A percentile compares a stretch with the other conserved stretches of the same genome.
Conservation (phyloP, 169 alveolate species). For the Perkinsus olseni region DNA sequence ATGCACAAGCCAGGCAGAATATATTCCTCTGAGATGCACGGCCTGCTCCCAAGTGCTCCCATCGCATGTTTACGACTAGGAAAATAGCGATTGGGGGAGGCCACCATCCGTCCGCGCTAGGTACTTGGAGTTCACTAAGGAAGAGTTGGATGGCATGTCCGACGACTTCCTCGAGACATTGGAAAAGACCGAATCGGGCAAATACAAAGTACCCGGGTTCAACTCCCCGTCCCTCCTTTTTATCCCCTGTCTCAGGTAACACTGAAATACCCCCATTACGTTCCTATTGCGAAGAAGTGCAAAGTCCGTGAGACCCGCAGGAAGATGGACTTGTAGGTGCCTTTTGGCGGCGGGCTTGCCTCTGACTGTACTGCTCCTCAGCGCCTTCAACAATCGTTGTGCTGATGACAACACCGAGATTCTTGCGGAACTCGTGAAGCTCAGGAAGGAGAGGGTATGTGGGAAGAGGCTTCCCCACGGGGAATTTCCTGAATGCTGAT, state of each 20-base stretch:
- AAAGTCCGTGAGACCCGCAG: not conserved
- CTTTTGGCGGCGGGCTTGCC: not conserved
- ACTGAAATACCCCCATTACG: not conserved
- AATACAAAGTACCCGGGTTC: no score
- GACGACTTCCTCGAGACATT: no score
- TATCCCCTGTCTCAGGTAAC: not conserved
- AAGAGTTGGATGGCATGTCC: no score
- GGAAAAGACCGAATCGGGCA: no score
- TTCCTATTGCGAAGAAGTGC: not conserved
- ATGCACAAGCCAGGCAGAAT: no score
- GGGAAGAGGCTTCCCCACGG: not conserved
- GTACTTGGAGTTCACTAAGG: no score
- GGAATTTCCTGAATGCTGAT: not conserved
- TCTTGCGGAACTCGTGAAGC: not conserved
- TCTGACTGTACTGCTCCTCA: not conserved
- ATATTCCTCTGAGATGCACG: no score
- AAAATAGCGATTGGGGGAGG: no score
- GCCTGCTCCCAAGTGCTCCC: no score
- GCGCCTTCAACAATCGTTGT: conserved; percentile 1
- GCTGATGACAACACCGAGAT: not conserved
- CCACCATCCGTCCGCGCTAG: no score
- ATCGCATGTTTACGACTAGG: no score
- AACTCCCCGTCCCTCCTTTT: not conserved
- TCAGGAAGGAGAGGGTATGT: not conserved
- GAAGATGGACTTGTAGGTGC: not conserved